Conservation (phyloP, 768 basidiomycete genomes). For the Multifurca ochricompacta region DNA sequence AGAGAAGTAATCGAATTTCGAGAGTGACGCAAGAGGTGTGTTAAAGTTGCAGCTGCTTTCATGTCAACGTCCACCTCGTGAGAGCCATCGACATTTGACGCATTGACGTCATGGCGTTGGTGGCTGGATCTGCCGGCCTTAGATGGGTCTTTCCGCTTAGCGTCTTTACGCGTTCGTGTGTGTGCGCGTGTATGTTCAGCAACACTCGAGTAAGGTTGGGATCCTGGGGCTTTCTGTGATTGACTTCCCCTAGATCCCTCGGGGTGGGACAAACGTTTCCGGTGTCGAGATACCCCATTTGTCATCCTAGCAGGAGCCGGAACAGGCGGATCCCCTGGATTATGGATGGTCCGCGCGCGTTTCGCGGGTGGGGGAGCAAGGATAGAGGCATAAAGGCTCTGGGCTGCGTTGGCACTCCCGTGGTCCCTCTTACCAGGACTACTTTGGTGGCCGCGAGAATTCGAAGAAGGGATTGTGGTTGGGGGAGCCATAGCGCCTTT, state of each 20-base stretch:
- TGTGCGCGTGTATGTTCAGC: constrained; percentile 21
- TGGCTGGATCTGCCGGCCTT: constrained; percentile 1
- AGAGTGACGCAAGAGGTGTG: constrained; percentile 59
- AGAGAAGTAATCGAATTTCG: constrained; percentile 45
- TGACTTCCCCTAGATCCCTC: constrained; percentile 13
- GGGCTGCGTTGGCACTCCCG: constrained; percentile 34
- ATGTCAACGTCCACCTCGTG: constrained; percentile 61
- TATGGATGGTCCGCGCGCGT: constrained; percentile 73
- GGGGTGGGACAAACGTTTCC: constrained; percentile 20
- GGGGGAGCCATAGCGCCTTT: constrained; percentile 43
- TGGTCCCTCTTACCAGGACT: constrained; percentile 25
- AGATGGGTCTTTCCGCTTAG: constrained; percentile 6
- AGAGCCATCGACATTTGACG: constrained; percentile 25
- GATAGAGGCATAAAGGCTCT: constrained; percentile 66
- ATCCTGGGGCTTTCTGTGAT: constrained; percentile 2
- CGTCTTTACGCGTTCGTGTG: constrained; percentile 10
- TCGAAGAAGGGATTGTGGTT: constrained; percentile 18
- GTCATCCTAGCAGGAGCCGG: constrained; percentile 37
- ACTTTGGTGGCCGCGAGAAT: constrained; percentile 7
- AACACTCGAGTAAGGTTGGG: constrained; percentile 16
- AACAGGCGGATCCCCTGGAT: constrained; percentile 60
- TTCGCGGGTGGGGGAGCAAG: constrained; percentile 70
- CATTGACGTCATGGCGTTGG: constrained; percentile 3
- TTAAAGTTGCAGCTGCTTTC: constrained; percentile 77
- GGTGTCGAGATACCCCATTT: constrained; percentile 23